Percentiles rank a stretch among this genome's conserved stretches.
Conservation (phyloP, 805 yeast genomes). For the Suhomyces emberorum region DNA sequence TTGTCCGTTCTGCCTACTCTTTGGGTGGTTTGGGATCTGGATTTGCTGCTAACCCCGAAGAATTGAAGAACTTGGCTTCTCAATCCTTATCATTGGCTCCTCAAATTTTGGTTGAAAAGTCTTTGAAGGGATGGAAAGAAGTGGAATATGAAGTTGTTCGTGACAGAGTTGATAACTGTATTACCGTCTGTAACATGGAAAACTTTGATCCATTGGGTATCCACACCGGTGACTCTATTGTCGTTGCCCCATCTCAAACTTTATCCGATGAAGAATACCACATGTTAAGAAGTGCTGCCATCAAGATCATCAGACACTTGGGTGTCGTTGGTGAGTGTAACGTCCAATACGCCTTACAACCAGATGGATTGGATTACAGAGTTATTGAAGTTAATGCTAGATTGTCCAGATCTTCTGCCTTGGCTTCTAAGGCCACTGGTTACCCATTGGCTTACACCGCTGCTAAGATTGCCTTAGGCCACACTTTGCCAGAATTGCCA, state of each 20-base stretch:
- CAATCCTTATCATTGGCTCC: constrained; percentile 89
- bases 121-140: constrained; percentile 98
- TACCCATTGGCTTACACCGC: constrained; percentile 98
- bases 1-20: constrained; percentile 96
- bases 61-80: constrained; percentile 81
- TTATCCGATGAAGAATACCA: constrained; percentile 95
- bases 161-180: constrained; percentile 94
- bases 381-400: constrained; percentile 98
- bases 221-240: constrained; percentile 98
- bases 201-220: constrained; percentile 97
- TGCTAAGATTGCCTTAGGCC: constrained; percentile 93
- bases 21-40: constrained; percentile 98
- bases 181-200: constrained; percentile 99
- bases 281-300: constrained; percentile 96
- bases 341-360: constrained; percentile 94
- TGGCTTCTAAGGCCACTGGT: constrained; percentile 98
- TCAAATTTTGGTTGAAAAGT: constrained; percentile 93
- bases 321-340: constrained; percentile 99
- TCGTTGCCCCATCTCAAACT: constrained; percentile 98
- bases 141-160: constrained; percentile 98
- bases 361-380: constrained; percentile 92
- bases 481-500: constrained; percentile 91
- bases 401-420: constrained; percentile 93
- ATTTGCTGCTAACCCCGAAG: constrained; percentile 80
- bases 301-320: constrained; percentile 93